phyloP scores from a whole-genome alignment of 371 early-diverging fungal genomes.

The Synchytrium microbalum region DNA sequence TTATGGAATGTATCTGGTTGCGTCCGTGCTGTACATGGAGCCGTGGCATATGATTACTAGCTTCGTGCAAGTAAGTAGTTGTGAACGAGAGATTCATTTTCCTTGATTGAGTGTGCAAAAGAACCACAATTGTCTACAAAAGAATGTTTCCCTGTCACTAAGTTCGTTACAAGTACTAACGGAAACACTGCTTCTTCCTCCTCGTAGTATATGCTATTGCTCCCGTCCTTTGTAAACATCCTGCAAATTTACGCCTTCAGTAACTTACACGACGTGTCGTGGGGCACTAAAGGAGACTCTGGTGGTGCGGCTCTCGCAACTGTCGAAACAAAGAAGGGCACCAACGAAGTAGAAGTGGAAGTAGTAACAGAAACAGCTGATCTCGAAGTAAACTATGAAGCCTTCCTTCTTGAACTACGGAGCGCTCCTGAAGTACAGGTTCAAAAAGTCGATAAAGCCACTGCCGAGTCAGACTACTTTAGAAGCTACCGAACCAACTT shows the following conservation, averaged over 20 bases:
- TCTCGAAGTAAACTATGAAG: conserved; percentile 69
- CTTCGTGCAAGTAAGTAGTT: conserved; percentile 33
- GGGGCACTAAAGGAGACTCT: conserved; percentile 23
- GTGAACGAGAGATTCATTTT: too few relatives aligned
- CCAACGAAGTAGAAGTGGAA: conserved; percentile 43
- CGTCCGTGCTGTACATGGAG: conserved; percentile 26
- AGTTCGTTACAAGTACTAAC: not conserved
- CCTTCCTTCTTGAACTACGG: conserved; percentile 44
- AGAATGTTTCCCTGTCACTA: too few relatives aligned
- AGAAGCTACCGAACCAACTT: conserved; percentile 73
- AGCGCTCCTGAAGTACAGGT: conserved; percentile 21
- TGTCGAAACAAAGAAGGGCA: conserved; percentile 34
- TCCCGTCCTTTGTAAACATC: conserved; percentile 41
- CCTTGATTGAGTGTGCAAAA: too few relatives aligned
- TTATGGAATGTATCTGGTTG: conserved; percentile 65
- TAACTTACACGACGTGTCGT: conserved; percentile 2
- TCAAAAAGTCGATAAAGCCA: conserved; percentile 60
- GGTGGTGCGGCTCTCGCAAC: conserved; percentile 19
- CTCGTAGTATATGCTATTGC: conserved; percentile 19
- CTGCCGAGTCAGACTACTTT: conserved; percentile 80
- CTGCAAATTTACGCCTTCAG: conserved; percentile 31
- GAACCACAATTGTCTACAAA: too few relatives aligned
- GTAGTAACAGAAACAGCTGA: conserved; percentile 70
- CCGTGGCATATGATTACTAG: conserved; percentile 37
- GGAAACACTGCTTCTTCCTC: conserved; percentile 39